phyloP scores from a whole-genome alignment of 305 asterid genomes.

The Ilex paraguariensis region DNA sequence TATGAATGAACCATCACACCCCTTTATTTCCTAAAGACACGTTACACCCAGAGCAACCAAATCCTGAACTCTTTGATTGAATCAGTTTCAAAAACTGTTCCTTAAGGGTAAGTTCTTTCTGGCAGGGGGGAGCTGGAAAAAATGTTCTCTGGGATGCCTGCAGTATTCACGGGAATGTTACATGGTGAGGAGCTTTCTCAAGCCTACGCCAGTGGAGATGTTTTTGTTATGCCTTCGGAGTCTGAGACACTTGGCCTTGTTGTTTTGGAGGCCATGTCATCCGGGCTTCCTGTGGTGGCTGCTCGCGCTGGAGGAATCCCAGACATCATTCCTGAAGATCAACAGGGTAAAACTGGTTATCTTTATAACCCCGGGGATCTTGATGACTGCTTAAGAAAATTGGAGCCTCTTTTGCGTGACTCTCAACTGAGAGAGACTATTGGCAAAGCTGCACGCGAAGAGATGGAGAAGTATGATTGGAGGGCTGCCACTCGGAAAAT shows the following conservation, averaged over 20 bases:
- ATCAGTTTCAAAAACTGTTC: no score
- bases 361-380: constrained; percentile 76
- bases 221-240: constrained; percentile 92
- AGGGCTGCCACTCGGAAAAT: constrained; percentile 76
- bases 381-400: constrained; percentile 76
- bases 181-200: constrained; percentile 95
- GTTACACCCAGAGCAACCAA: no score
- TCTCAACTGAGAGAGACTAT: constrained; percentile 54
- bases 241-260: constrained; percentile 95
- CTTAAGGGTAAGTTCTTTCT: neutral
- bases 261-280: constrained; percentile 93
- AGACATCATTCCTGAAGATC: constrained; percentile 80
- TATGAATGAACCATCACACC: no score
- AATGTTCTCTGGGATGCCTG: constrained; percentile 69
- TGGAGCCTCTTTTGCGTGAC: constrained; percentile 55
- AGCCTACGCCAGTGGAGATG: constrained; percentile 96
- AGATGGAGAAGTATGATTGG: constrained; percentile 89
- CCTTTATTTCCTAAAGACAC: no score
- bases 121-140: constrained; percentile 77
- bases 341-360: constrained; percentile 79
- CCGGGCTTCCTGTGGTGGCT: constrained; percentile 91
- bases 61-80: no score
- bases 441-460: constrained; percentile 74
- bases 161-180: constrained; percentile 82
- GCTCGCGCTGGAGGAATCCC: constrained; percentile 98